Conservation (phyloP, 345 rosid species). For the Melaleuca alternifolia region DNA sequence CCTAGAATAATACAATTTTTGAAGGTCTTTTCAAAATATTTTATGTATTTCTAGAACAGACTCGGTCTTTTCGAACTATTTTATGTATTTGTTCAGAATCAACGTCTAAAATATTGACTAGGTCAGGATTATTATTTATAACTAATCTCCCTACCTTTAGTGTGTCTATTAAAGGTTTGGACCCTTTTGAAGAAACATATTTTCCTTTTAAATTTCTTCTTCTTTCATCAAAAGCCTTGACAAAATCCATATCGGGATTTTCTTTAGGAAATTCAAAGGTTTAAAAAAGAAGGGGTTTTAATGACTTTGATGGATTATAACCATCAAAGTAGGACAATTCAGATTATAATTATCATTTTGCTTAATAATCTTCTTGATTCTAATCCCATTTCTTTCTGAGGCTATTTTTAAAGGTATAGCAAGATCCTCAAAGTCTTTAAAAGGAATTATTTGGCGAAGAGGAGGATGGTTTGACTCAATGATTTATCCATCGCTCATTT, state of each 20-base stretch:
- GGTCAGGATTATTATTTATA: neutral
- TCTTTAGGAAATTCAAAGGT: neutral
- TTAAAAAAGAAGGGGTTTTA: neutral
- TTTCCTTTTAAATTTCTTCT: neutral
- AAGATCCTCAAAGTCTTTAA: neutral
- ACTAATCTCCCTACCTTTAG: neutral
- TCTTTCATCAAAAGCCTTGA: neutral
- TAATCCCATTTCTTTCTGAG: fast-evolving
- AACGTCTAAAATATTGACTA: neutral
- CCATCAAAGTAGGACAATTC: neutral
- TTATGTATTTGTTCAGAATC: no score
- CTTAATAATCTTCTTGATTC: neutral
- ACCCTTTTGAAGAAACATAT: no score
- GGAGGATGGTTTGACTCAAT: neutral
- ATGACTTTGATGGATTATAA: no score
- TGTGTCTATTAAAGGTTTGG: no score
- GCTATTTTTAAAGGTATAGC: neutral
- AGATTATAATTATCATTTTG: neutral
- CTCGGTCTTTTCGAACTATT: no score
- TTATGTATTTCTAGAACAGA: neutral
- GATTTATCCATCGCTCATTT: neutral
- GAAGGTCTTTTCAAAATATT: neutral
- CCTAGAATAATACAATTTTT: neutral
- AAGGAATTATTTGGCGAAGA: neutral
- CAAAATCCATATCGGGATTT: neutral